Evolutionary conservation across 805 yeast genomes (phyloP).

Genomic region (Pichia thaimueangensis): DNA sequence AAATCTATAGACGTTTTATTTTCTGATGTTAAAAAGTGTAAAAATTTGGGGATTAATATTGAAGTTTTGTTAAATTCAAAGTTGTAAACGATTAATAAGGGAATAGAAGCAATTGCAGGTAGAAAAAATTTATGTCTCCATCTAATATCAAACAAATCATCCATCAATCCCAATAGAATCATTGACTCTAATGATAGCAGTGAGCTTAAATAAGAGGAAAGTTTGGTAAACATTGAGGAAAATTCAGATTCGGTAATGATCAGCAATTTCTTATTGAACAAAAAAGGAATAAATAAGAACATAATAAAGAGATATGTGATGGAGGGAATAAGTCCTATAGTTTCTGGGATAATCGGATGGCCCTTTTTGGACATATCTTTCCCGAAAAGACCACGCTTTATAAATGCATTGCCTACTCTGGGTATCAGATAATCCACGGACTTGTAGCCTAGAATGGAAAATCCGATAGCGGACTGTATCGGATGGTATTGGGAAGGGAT

Average conservation of each 20-base stretch:
- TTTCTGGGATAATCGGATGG: slow-evolving; percentile 77
- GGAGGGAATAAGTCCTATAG: slow-evolving; percentile 88
- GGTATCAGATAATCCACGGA: slow-evolving; percentile 63
- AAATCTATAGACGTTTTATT: slow-evolving; percentile 52
- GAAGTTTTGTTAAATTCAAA: slow-evolving; percentile 92
- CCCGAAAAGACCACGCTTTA: slow-evolving; percentile 78
- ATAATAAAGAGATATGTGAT: slow-evolving; percentile 72
- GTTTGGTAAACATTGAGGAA: slow-evolving; percentile 51
- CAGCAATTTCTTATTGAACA: slow-evolving; percentile 53
- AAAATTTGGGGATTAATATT: slow-evolving; percentile 70
- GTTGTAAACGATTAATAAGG: slow-evolving; percentile 83
- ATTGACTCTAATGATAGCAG: slow-evolving; percentile 78
- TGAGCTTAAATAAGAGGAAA: slow-evolving; percentile 83
- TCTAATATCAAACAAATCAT: slow-evolving; percentile 89
- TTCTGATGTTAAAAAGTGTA: slow-evolving; percentile 34
- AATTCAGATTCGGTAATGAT: slow-evolving; percentile 44
- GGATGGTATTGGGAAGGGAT: slow-evolving; percentile 29
- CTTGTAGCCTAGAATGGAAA: slow-evolving; percentile 60
- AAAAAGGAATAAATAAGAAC: slow-evolving; percentile 81
- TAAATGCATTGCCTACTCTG: slow-evolving; percentile 54
- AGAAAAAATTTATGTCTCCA: slow-evolving; percentile 97
- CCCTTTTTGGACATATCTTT: slow-evolving; percentile 73
- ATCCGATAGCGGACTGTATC: slow-evolving; percentile 55
- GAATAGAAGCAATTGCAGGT: slow-evolving; percentile 92
- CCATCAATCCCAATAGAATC: slow-evolving; percentile 80